Evolutionary conservation across 2,329 filamentous ascomycete species (phyloP), one percentile per base, ranked within the genome.

Genomic region (Hysterium pulicare): DNA sequence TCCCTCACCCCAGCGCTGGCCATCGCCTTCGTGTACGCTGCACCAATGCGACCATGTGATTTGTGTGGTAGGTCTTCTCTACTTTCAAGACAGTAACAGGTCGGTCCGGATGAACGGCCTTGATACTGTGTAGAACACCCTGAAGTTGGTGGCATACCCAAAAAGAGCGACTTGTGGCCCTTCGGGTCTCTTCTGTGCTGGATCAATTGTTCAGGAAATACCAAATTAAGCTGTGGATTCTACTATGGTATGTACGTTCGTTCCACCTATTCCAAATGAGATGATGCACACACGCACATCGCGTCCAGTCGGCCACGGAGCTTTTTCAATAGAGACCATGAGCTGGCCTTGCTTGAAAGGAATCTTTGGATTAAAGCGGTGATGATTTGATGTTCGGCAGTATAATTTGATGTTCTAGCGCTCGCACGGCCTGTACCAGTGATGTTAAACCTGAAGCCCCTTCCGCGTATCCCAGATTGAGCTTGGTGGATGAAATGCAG

Each of bases 251-350:
- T 70, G 66, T 4, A 63, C 61, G 42, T 68, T 68, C 5, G 67
- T 57, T 8, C 66, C 67, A 3, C 67, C 66, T 26, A 63, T 61
- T 4, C 67, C 71, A 46, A 72, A 73, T 13, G 67, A 65, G 40
- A 69, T 72, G 1, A 74, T 59, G 26, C 66, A 64, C 5, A 64
- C 67, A 15, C 3, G 13, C 16, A 7, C 4, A 11, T 10, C 17
- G 5, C 9, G 4, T 15, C 15, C 16, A 3, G 7, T 11, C 8
- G 40, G 36, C 48, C 42, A 50, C 13, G 38, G 22, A 4, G 11
- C 23, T 10, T 31, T 6, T n/a, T 40, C 24, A 16, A 20, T 33
- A 13, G 36, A 34, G 19, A 57, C 38, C 22, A 50, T 48, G n/a
- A 55, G 42, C 32, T 47, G 38, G 40, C 41, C 47, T 9, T 46